Base-by-base conservation (phyloP, 495 filamentous ascomycete genomes). In the Tirmania nivea region DNA sequence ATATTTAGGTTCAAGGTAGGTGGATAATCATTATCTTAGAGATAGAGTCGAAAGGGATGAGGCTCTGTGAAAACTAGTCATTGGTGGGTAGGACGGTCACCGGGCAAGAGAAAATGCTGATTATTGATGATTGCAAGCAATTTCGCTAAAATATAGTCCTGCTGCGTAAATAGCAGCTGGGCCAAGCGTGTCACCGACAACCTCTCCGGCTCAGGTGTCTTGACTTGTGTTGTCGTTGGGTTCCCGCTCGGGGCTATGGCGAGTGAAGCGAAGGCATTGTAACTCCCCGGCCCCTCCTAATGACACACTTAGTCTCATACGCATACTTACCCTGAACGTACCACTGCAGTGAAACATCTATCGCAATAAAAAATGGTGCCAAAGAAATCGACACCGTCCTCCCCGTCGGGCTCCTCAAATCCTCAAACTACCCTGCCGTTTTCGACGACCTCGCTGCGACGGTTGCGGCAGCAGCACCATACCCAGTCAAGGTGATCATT, bases 381-480 rank as follows among this genome's bases (percentile, higher is more conserved):
- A 64, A 58, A 0, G 80, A 84, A 59, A 68, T 83, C 14, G 80
- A 84, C 59, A 76, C 81, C 71, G 80, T 84, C 11, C 69, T 83
- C 52, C 78, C 81, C 50, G 73, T 77, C 56, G 65, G 66, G 4
- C 66, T 72, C 9, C 66, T 83, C 19, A 75, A 75, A 55, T 59
- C 59, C 7, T 65, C 68, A 11, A 56, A 66, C 20, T 81, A 79
- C 64, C 57, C 54, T 5, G 64, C 67, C 10, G 71, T 81, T 48
- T 81, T 74, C 66, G 62, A 63, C 20, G 80, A 83, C 55, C 67
- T 83, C 36, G 60, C 66, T 21, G 71, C 73, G 7, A 71, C 83
- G 45, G 60, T 67, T 20, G 71, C 71, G 12, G 68, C 69, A 5
- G 71, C 73, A 17, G 73, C 73, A 17, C 69, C 70, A 9, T 52